Conservation (phyloP, 2,329 filamentous ascomycete species). For the Pseudogymnoascus sp. region DNA sequence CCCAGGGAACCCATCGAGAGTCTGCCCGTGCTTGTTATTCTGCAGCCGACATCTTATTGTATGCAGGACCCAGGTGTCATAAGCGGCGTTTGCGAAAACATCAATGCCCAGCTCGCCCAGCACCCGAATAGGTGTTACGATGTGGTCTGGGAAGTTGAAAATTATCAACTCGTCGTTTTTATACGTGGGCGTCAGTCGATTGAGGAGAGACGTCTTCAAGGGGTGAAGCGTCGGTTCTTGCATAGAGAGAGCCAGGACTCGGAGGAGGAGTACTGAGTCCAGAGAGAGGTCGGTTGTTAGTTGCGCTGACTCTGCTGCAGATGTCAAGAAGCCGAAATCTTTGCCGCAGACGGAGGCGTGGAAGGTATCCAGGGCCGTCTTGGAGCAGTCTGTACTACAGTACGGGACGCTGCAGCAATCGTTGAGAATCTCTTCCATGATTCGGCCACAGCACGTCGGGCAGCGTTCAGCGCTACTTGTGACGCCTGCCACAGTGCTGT, state of each 20-base stretch:
- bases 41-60: slow-evolving; percentile 30
- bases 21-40: slow-evolving; percentile 31
- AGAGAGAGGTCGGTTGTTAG: slow-evolving; percentile 22
- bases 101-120: slow-evolving; percentile 29
- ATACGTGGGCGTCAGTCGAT: slow-evolving; percentile 28
- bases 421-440: slow-evolving; percentile 19
- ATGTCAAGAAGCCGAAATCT: slow-evolving; percentile 27
- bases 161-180: slow-evolving; percentile 26
- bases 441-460: slow-evolving; percentile 25
- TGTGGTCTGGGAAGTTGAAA: slow-evolving; percentile 29
- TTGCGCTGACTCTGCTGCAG: slow-evolving; percentile 19
- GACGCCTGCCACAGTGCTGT: slow-evolving; percentile 19
- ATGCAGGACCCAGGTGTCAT: slow-evolving; percentile 30
- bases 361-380: slow-evolving; percentile 25
- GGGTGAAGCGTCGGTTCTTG: slow-evolving; percentile 24
- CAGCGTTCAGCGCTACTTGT: slow-evolving; percentile 19
- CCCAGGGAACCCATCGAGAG: slow-evolving; percentile 24
- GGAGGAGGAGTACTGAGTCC: slow-evolving; percentile 27
- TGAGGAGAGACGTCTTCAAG: slow-evolving; percentile 26
- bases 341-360: slow-evolving; percentile 28
- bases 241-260: slow-evolving; percentile 27
- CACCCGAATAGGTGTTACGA: slow-evolving; percentile 26
- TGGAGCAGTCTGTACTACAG: slow-evolving; percentile 26
- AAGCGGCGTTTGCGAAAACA: slow-evolving; percentile 25
- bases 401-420: slow-evolving; percentile 24